These are phyloP conservation scores for Alternaria arbusti DNA, from an alignment of 2,329 filamentous ascomycete genomes.

Conservation along the genomic window DNA sequence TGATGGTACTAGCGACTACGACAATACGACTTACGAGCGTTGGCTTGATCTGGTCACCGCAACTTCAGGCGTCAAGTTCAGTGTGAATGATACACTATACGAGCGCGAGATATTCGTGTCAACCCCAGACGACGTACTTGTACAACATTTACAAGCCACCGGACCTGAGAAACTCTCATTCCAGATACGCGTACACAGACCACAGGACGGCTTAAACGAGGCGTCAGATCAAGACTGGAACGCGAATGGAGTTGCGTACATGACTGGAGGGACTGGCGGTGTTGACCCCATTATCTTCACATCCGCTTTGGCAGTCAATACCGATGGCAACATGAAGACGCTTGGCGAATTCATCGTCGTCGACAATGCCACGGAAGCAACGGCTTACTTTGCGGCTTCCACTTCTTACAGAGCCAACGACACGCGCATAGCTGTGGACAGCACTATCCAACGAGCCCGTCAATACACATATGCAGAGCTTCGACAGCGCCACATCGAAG, in stretches of 20 bases:
- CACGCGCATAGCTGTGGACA: conserved; percentile 33
- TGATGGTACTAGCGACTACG: neutral
- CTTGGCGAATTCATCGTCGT: conserved; percentile 5
- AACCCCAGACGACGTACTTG: conserved; percentile 17
- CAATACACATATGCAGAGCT: conserved; percentile 24
- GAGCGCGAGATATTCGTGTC: conserved; percentile 9
- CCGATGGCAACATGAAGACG: conserved; percentile 7
- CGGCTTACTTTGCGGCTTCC: conserved; percentile 50
- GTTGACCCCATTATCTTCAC: conserved; percentile 3
- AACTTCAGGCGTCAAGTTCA: neutral
- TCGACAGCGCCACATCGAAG: conserved; percentile 39
- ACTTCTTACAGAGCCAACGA: conserved; percentile 49
- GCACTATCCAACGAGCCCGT: conserved; percentile 26
- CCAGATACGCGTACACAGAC: conserved; percentile 9
- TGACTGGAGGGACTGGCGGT: conserved; percentile 7
- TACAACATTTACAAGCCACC: conserved; percentile 1
- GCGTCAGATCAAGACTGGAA: conserved; percentile 9
- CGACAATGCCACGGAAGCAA: conserved; percentile 43
- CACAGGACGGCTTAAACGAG: conserved; percentile 5
- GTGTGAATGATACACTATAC: conserved; percentile 2
- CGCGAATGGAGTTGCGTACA: neutral
- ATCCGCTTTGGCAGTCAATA: conserved; percentile 2
- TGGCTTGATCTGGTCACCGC: conserved; percentile 4
- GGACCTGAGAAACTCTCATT: conserved; percentile 2
- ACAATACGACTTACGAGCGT: neutral